Conservation (phyloP, 2,329 filamentous ascomycete genomes). For the Paracoccidioides lutzii region DNA sequence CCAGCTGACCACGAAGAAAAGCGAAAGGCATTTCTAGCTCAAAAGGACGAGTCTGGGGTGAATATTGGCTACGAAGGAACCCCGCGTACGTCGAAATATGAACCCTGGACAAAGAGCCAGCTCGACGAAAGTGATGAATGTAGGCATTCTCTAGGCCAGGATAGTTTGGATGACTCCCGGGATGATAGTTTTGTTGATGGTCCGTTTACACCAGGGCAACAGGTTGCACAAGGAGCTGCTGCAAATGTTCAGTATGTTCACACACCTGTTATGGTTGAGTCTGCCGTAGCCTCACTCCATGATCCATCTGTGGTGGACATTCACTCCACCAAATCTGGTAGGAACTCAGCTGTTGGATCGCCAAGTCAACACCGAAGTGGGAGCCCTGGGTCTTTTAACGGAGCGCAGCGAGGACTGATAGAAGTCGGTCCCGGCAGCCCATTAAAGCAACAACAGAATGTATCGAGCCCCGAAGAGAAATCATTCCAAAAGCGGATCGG, state of each 20-base stretch:
- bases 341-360: slow-evolving; percentile 34
- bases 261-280: slow-evolving; percentile 62
- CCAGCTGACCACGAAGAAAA: slow-evolving; percentile 42
- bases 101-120: slow-evolving; percentile 14
- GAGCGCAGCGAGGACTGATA: slow-evolving; percentile 13
- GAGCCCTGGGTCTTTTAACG: slow-evolving; percentile 16
- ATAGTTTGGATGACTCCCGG: slow-evolving; percentile 36
- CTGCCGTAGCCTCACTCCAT: slow-evolving; percentile 78
- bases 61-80: slow-evolving; percentile 29
- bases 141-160: slow-evolving; percentile 8
- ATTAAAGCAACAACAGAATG: slow-evolving; percentile 31
- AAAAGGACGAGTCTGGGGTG: slow-evolving; percentile 23
- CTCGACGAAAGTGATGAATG: slow-evolving; percentile 15
- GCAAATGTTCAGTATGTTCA: slow-evolving; percentile 68
- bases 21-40: slow-evolving; percentile 36
- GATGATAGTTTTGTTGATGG: slow-evolving; percentile 42
- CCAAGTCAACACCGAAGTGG: slow-evolving; percentile 26
- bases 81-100: slow-evolving; percentile 14
- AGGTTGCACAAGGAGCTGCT: slow-evolving; percentile 55
- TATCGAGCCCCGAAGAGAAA: slow-evolving; percentile 24
- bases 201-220: slow-evolving; percentile 50
- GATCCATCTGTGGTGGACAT: slow-evolving; percentile 65
- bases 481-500: slow-evolving; percentile 29
- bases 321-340: slow-evolving; percentile 39
- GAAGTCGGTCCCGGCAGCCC: slow-evolving; percentile 30